Evolutionary conservation across 1,139 yeast species (phyloP), one percentile per base, ranked within the genome.

Genomic region (Taphrina betulina): DNA sequence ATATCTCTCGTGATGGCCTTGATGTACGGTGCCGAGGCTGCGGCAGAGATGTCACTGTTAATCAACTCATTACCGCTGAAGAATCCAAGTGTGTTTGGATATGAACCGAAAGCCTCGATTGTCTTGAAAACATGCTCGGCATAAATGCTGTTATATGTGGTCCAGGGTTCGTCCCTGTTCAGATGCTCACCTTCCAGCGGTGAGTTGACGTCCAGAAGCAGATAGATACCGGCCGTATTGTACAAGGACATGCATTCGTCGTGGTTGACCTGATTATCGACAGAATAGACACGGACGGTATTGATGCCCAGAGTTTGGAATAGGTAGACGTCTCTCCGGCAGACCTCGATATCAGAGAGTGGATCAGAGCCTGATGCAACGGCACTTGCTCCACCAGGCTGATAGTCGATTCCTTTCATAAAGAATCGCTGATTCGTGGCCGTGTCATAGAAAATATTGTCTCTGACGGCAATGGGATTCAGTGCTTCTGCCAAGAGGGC

Each of bases 51-150:
- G 51, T 76, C 82, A 64, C 89, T 90, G 70, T 90, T 89, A 66
- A 92, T 83, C 60, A 90, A 85, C 74, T 90, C 96, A 69, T 90
- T 90, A 66, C 96, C 96, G 43, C 95, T 82, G 68, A 90, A 83
- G 75, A 88, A 88, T n/a, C 95, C 97, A 61, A 89, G 72, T 12
- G 87, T 77, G 68, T 90, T 90, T 58, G 95, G 82, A 72, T 86
- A 90, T 65, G 81, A 77, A 66, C 83, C 81, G 73, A 90, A 85
- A 58, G 83, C 84, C 67, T 90, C 96, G 63, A 89, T 83, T 62
- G 89, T 83, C 58, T 78, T 78, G 70, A 90, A 87, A 62, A 88
- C 87, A 67, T 92, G 83, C 52, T 79, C 72, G 67, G 85, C 74
- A 68, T 87, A 85, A 46, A 75, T 77, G 29, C 78, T 72, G 67